Conservation (phyloP, 495 filamentous ascomycete species). For the Aspergillus steynii region DNA sequence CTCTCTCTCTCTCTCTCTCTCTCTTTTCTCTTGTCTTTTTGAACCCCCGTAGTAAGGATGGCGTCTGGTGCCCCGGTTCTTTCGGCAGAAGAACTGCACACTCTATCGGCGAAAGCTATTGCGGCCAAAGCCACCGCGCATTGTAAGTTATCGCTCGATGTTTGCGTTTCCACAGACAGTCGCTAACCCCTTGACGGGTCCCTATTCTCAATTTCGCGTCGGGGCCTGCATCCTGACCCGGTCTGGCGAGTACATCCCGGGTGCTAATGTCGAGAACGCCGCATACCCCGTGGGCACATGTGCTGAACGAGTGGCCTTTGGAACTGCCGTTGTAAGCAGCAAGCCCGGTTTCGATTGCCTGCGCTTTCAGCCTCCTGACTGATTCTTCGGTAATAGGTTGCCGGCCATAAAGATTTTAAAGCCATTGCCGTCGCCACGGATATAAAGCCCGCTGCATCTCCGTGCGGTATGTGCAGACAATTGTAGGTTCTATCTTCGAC, state of each 20-base stretch:
- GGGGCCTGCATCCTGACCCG: constrained; percentile 75
- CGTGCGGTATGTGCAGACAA: constrained; percentile 67
- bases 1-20: neutral
- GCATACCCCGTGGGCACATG: constrained; percentile 90
- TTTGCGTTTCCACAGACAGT: neutral
- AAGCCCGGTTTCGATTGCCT: neutral
- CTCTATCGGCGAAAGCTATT: constrained; percentile 57
- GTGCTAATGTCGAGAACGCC: constrained; percentile 94
- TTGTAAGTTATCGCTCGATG: constrained; percentile 49
- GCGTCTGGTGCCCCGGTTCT: constrained; percentile 44
- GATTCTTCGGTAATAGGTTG: constrained; percentile 31
- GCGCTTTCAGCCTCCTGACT: neutral
- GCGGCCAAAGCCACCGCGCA: constrained; percentile 76
- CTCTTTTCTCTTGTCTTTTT: constrained; percentile 1
- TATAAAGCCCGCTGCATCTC: constrained; percentile 67
- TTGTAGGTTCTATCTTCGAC: constrained; percentile 28
- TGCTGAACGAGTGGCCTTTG: constrained; percentile 86
- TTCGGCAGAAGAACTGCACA: constrained; percentile 57
- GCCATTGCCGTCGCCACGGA: constrained; percentile 88
- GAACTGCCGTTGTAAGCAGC: constrained; percentile 66
- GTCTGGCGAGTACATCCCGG: constrained; percentile 61
- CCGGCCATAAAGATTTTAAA: constrained; percentile 69
- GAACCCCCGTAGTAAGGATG: constrained; percentile 14
- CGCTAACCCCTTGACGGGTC: constrained; percentile 49
- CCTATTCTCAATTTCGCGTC: constrained; percentile 92